Conservation (phyloP, 73 alveolate genomes). For the Paramecium tetraurelia region DNA sequence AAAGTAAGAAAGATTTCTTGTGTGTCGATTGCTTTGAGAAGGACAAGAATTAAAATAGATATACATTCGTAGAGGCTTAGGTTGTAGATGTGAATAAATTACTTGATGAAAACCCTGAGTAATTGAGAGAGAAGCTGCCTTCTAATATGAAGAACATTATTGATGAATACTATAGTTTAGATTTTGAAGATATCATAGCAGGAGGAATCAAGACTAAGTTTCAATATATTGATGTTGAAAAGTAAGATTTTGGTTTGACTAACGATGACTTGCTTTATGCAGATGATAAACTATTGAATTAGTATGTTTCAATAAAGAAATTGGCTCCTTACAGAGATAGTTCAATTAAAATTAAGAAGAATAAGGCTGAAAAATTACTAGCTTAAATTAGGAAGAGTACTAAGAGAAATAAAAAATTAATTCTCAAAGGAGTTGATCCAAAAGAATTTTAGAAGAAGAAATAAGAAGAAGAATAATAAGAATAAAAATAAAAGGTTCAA, state of each 20-base stretch:
- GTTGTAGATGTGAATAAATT: constrained; percentile 28
- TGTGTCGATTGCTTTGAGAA: constrained; percentile 56
- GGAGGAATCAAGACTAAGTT: constrained; percentile 89
- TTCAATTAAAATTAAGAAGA: constrained; percentile 35
- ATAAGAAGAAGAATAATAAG: constrained; percentile 2
- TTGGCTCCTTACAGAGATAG: constrained; percentile 76
- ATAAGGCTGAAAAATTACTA: constrained; percentile 26
- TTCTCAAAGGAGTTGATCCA: constrained; percentile 10
- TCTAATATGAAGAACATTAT: constrained; percentile 68
- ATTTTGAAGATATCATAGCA: constrained; percentile 92
- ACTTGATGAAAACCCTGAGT: constrained; percentile 37
- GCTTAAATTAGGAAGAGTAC: constrained; percentile 19
- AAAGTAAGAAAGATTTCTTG: constrained; percentile 25
- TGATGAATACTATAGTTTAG: constrained; percentile 86
- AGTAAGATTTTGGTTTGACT: constrained; percentile 93
- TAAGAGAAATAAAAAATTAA: constrained; percentile 48
- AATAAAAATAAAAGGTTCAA: neutral
- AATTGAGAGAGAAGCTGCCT: constrained; percentile 22
- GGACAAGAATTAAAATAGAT: constrained; percentile 20
- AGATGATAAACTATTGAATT: constrained; percentile 90
- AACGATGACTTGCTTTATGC: constrained; percentile 91
- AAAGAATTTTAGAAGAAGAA: neutral
- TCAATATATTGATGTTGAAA: constrained; percentile 86
- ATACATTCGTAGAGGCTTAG: constrained; percentile 10
- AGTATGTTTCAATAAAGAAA: constrained; percentile 90